These are phyloP conservation scores for Sutorius australiensis DNA, from an alignment of 768 basidiomycete species.

Conservation along the genomic window DNA sequence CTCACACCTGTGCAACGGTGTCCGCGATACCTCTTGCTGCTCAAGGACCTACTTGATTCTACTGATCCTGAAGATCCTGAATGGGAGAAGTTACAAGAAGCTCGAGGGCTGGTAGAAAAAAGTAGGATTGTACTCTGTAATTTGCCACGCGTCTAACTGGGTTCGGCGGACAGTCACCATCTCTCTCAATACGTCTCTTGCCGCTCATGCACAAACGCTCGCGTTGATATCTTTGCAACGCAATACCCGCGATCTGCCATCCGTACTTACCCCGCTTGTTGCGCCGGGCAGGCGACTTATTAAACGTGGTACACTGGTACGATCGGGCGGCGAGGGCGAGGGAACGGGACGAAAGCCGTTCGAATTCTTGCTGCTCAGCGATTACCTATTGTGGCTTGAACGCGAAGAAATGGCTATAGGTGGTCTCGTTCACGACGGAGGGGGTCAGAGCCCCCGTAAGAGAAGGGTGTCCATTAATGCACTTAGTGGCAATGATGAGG, in stretches of 20 bases:
- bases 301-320: constrained; percentile 59
- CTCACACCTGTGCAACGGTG: constrained; percentile 85
- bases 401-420: constrained; percentile 39
- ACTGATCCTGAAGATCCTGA: constrained; percentile 68
- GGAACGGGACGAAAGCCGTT: constrained; percentile 34
- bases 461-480: constrained; percentile 17
- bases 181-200: constrained; percentile 76
- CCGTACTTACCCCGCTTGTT: constrained; percentile 74
- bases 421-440: constrained; percentile 17
- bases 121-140: constrained; percentile 42
- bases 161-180: constrained; percentile 54
- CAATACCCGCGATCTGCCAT: constrained; percentile 69
- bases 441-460: constrained; percentile 15
- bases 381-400: constrained; percentile 76
- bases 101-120: constrained; percentile 67
- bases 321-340: constrained; percentile 44
- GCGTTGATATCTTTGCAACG: constrained; percentile 75
- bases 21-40: constrained; percentile 78
- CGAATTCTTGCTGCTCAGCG: constrained; percentile 81
- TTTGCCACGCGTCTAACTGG: neutral
- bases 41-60: constrained; percentile 74
- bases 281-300: constrained; percentile 77
- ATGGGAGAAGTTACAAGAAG: constrained; percentile 54
- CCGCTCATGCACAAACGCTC: constrained; percentile 73
- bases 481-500: constrained; percentile 43